Base-by-base conservation (phyloP, 2,329 filamentous ascomycete genomes). In the Cadophora luteo-olivacea region DNA sequence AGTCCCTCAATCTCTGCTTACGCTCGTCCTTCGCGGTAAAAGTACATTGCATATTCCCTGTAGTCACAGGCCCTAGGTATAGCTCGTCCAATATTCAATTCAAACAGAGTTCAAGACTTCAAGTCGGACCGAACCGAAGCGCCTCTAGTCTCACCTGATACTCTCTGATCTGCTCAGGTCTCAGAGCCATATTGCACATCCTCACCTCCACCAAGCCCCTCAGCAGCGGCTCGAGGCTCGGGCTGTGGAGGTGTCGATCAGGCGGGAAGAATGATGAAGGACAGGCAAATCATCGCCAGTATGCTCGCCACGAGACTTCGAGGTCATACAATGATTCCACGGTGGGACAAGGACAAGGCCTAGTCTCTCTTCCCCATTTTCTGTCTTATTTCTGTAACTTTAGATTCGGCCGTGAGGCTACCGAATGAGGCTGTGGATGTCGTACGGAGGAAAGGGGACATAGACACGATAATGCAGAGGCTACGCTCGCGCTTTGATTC, bases 391-490 rank as follows among this genome's bases (percentile, higher is more conserved):
- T 22, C 45, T 22, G 45, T 19, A 19, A 49, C n/a, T 49, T 1
- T 22, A 49, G 11, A 9, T n/a, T 22, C n/a, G 2, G 8, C 45
- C n/a, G 19, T 11, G 45, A 49, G 45, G 45, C 45, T 49, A 22
- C 45, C 6, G 51, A 19, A 9, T 3, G 51, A 29, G 51, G 51
- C 14, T 16, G 51, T 8, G 19, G 45, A 12, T 54, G 16, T 29
- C 1, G 25, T 29, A 55, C 3, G 51, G 11, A 33, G 29, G 24
- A 55, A 55, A 32, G 51, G 16, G 51, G 51, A 54, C 25, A 33
- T 16, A 55, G 52, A n/a, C 52, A 55, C 52, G 52, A 55, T 55
- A 55, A 33, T 55, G 52, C 16, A n/a, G 45, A 55, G 19, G 25
- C 19, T 3, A 25, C 25, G 52, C 52, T 33, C 52, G 52, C 33